Evolutionary conservation across 2,329 filamentous ascomycete genomes (phyloP).

Genomic region (Alternaria rosae): DNA sequence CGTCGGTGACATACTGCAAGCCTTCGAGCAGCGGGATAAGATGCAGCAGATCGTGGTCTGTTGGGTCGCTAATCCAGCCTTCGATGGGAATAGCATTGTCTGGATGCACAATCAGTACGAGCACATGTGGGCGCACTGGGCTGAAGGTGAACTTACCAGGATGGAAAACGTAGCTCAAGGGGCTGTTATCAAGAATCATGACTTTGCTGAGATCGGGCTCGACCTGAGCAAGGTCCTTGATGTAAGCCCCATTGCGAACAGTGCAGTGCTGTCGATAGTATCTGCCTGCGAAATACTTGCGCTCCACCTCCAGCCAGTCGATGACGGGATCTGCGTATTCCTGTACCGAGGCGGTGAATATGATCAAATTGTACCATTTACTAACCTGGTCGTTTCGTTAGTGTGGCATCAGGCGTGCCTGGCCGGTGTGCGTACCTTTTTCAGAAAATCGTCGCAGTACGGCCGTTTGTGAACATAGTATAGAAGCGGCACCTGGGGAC

Average conservation of each 20-base stretch:
- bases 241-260: constrained; percentile 92
- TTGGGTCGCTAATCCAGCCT: constrained; percentile 98
- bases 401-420: constrained; percentile 9
- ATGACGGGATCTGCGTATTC: constrained; percentile 99
- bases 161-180: constrained; percentile 97
- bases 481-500: constrained; percentile 91
- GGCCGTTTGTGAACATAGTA: constrained; percentile 99
- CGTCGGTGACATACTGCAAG: constrained; percentile 95
- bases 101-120: constrained; percentile 51
- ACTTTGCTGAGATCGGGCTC: constrained; percentile 97
- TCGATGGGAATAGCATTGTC: constrained; percentile 99
- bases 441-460: constrained; percentile 94
- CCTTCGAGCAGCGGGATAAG: constrained; percentile 92
- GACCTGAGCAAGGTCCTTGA: constrained; percentile 95
- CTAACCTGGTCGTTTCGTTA: constrained; percentile 66
- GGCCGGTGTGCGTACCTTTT: constrained; percentile 65
- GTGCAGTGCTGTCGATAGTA: constrained; percentile 99
- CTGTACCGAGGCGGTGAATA: constrained; percentile 97
- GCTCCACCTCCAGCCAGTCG: constrained; percentile 96
- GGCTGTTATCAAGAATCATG: constrained; percentile 98
- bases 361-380: constrained; percentile 97
- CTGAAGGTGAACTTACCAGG: constrained; percentile 71
- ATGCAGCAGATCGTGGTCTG: constrained; percentile 93
- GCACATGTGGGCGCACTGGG: constrained; percentile 1
- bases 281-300: constrained; percentile 91